phyloP scores from a whole-genome alignment of 768 basidiomycete species.

The Serendipita sp. region DNA sequence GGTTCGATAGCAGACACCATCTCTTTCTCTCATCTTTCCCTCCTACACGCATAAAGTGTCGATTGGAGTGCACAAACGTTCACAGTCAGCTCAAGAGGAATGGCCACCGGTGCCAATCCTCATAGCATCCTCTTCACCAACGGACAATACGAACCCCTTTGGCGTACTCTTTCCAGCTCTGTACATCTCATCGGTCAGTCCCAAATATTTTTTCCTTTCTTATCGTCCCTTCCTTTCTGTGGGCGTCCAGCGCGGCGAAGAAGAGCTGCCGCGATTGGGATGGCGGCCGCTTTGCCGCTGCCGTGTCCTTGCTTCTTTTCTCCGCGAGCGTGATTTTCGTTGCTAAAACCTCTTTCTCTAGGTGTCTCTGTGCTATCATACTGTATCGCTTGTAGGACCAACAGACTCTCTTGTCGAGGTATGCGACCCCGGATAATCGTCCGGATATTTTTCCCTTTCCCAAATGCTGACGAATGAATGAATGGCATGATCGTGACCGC shows the following conservation, averaged over 20 bases:
- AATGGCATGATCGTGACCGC: constrained; percentile 9
- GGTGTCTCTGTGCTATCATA: constrained; percentile 22
- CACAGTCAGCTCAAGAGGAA: too few relatives aligned
- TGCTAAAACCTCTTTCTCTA: constrained; percentile 6
- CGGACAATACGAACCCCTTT: not conserved
- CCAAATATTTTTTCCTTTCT: not conserved
- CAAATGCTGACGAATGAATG: too few relatives aligned
- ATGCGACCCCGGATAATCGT: constrained; percentile 16
- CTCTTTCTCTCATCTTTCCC: too few relatives aligned
- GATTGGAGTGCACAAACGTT: too few relatives aligned
- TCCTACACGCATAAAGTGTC: too few relatives aligned
- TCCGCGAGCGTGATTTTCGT: not conserved
- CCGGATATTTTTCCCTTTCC: constrained; percentile 15
- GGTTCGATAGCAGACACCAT: too few relatives aligned
- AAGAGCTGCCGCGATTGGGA: too few relatives aligned
- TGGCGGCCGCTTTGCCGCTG: not conserved
- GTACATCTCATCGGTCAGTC: not conserved
- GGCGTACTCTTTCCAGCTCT: not conserved
- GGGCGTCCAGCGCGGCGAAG: too few relatives aligned
- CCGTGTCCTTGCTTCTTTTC: not conserved
- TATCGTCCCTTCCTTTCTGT: not conserved
- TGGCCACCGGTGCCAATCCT: too few relatives aligned
- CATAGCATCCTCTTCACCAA: not conserved
- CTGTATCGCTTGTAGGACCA: constrained; percentile 27
- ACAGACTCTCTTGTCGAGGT: constrained; percentile 20